Percentiles rank a stretch among this genome's conserved stretches.
Conservation (phyloP, 306 rosid species). For the Sicyos baderoa region DNA sequence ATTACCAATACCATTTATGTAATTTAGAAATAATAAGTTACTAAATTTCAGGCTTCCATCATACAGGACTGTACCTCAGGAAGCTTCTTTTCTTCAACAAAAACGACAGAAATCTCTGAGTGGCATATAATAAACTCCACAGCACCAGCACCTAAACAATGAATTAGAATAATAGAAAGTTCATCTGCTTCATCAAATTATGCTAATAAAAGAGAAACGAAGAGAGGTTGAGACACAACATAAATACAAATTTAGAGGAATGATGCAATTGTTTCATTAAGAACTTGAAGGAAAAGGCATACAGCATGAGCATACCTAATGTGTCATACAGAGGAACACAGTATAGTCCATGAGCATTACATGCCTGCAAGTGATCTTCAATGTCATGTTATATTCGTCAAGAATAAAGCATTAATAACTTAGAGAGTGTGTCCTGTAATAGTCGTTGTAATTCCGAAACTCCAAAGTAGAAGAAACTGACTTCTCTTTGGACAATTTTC, state of each 20-base stretch:
- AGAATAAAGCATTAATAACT: neutral
- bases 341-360: conserved; percentile 89
- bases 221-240: neutral
- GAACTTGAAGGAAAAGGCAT: conserved; percentile 23
- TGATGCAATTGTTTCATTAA: neutral
- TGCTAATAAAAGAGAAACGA: neutral
- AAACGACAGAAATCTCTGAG: conserved; percentile 68
- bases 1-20: neutral
- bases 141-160: conserved; percentile 74
- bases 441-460: neutral
- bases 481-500: neutral
- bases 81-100: conserved; percentile 78
- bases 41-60: conserved; percentile 1
- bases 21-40: neutral
- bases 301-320: conserved; percentile 73
- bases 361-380: conserved; percentile 60
- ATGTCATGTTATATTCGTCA: neutral
- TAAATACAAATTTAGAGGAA: conserved; percentile 1
- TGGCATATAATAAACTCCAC: conserved; percentile 81
- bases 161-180: neutral
- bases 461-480: conserved; percentile 2
- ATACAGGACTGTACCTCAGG: conserved; percentile 49
- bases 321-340: conserved; percentile 96
- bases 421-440: neutral
- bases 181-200: neutral